Conservation (phyloP, 2,329 filamentous ascomycete genomes). For the Stemphylium vesicarium region DNA sequence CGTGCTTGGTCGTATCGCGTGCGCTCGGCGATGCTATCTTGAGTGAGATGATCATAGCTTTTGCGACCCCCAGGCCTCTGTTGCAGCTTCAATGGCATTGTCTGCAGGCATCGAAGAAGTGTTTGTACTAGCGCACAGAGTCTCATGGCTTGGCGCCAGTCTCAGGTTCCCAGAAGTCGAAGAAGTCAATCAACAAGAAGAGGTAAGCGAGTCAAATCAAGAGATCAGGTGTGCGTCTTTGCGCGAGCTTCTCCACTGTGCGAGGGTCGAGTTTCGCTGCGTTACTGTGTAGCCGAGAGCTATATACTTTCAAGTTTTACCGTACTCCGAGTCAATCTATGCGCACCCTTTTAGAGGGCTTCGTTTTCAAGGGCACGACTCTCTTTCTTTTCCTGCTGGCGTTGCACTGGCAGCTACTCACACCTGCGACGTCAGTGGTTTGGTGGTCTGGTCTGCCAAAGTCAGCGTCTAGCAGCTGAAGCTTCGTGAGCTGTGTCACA, state of each 20-base stretch:
- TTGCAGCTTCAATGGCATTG: not conserved
- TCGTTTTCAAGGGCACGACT: not conserved
- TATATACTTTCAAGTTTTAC: not conserved
- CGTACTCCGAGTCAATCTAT: not conserved
- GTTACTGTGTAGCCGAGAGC: too few relatives aligned
- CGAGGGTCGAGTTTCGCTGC: not conserved
- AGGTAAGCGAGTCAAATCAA: not conserved
- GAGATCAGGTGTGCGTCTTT: too few relatives aligned
- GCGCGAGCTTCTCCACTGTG: not conserved
- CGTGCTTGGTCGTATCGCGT: conserved; percentile 5
- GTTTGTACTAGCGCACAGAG: not conserved
- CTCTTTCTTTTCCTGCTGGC: conserved; percentile 15
- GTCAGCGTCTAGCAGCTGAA: conserved; percentile 14
- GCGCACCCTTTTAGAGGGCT: conserved; percentile 7
- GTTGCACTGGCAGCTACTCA: conserved; percentile 3
- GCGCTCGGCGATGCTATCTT: conserved; percentile 2
- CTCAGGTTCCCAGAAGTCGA: not conserved
- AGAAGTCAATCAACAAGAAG: not conserved
- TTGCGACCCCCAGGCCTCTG: conserved; percentile 3
- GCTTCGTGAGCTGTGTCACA: conserved; percentile 6
- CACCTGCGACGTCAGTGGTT: not conserved
- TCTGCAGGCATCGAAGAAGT: conserved; percentile 1
- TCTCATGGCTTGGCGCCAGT: not conserved
- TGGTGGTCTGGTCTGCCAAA: conserved; percentile 19
- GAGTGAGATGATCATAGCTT: not conserved